Evolutionary conservation across 2,329 filamentous ascomycete species (phyloP).

Genomic region (Ophiostoma tasmaniense): DNA sequence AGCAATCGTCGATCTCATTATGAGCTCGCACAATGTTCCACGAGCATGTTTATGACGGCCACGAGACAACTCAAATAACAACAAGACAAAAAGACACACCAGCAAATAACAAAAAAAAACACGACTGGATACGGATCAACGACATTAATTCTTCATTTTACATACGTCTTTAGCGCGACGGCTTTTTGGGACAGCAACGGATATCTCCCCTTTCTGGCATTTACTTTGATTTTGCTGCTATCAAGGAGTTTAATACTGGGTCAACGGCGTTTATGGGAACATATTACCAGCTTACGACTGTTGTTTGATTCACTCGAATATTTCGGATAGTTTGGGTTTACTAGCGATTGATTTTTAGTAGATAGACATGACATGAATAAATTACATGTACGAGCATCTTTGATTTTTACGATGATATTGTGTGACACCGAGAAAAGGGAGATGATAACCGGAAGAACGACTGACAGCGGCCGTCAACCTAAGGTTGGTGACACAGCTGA

Average conservation of each 20-base stretch:
- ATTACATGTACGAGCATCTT: neutral
- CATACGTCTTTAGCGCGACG: neutral
- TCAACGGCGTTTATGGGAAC: neutral
- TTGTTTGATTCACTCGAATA: neutral
- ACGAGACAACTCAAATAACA: neutral
- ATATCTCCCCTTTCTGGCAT: neutral
- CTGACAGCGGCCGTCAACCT: neutral
- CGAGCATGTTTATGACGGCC: neutral
- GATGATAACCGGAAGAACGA: neutral
- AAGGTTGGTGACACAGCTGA: neutral
- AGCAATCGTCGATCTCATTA: neutral
- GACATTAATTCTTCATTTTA: neutral
- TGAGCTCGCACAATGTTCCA: neutral
- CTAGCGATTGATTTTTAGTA: slow-evolving; percentile 5
- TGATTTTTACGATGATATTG: neutral
- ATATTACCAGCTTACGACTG: neutral
- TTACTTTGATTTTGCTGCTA: neutral
- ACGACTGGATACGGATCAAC: slow-evolving; percentile 1
- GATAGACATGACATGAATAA: slow-evolving; percentile 11
- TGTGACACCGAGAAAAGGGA: neutral
- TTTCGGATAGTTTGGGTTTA: neutral
- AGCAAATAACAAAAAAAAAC: neutral
- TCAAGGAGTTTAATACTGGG: slow-evolving; percentile 1
- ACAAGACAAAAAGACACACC: neutral
- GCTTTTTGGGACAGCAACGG: neutral